Percentiles rank a stretch among this genome's conserved stretches.
Conservation (phyloP, 2,329 filamentous ascomycete species). For the Sporothrix variecibatus region DNA sequence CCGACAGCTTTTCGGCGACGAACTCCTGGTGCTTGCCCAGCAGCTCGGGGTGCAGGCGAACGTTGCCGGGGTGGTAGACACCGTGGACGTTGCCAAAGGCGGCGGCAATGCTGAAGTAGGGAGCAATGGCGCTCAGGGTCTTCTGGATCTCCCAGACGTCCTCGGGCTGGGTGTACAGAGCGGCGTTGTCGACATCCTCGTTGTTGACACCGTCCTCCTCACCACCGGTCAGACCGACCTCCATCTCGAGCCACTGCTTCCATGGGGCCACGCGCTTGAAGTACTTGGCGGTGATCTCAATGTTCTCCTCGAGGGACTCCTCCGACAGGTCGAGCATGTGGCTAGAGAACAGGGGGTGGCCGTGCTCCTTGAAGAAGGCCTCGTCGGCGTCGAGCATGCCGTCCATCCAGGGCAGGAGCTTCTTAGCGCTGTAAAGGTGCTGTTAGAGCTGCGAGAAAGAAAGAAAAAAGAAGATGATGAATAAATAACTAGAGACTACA, state of each 20-base stretch:
- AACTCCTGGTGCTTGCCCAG: conserved; percentile 95
- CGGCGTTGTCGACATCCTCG: conserved; percentile 94
- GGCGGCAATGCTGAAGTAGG: conserved; percentile 97
- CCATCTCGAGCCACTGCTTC: conserved; percentile 99
- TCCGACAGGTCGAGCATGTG: conserved; percentile 99
- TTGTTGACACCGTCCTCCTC: conserved; percentile 73
- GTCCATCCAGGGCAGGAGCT: conserved; percentile 96
- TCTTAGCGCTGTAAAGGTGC: conserved; percentile 76
- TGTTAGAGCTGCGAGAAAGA: background rate
- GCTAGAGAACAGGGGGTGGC: conserved; percentile 83
- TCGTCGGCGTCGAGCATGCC: conserved; percentile 95
- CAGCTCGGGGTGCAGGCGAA: conserved; percentile 93
- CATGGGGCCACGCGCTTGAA: conserved; percentile 91
- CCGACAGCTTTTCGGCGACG: conserved; percentile 76
- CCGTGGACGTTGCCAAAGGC: conserved; percentile 99
- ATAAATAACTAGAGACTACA: background rate
- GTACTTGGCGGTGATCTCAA: conserved; percentile 88
- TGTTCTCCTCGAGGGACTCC: conserved; percentile 87
- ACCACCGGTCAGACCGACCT: conserved; percentile 78
- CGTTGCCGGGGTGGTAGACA: conserved; percentile 79
- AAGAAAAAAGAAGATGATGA: background rate
- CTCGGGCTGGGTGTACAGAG: conserved; percentile 96
- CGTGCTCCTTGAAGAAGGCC: conserved; percentile 88
- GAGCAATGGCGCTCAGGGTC: conserved; percentile 79
- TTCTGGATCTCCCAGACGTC: conserved; percentile 92